Evolutionary conservation across 2,329 filamentous ascomycete species (phyloP), one percentile per base, ranked within the genome.

Genomic region (Talaromyces sp.): DNA sequence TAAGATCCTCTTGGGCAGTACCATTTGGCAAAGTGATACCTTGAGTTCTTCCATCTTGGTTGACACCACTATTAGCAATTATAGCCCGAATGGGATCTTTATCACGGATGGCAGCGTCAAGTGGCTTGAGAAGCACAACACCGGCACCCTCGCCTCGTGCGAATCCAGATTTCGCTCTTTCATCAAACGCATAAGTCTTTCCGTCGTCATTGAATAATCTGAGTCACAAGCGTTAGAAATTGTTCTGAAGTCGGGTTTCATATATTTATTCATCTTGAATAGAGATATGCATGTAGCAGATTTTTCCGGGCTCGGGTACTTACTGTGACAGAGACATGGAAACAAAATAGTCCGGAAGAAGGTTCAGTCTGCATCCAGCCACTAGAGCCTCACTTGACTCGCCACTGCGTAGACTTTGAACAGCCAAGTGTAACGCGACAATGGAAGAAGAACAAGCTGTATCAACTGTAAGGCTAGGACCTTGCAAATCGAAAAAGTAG

Each of bases 1-100:
- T 77, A 10, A 77, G 53, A 3, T 56, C 50, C 9, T 61, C 63
- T 58, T 79, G 76, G 0, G 75, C 71, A 4, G 55, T 47, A 2
- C 61, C 52, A 47, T 67, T 75, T 0, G 77, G 77, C 55, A 75
- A 62, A 0, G 75, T 78, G 10, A 79, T 70, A 3, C 76, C 75
- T 14, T 60, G 52, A 3, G 68, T 75, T 22, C 54, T 50, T 10
- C 63, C 63, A 51, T 66, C 61, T 56, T 67, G 63, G 35, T 65
- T 68, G 36, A 66, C 74, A 75, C 65, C 70, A 0, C 68, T 66
- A 51, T 68, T 62, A 20, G 65, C 66, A 51, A 75, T 70, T 11
- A 75, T 60, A 11, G 65, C 66, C 17, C 71, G 61, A 24, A 75
- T 69, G 6, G 64, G 56, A 45, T 75, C 73, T 5, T 66, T 65